A percentile compares a stretch with the other conserved stretches of the same genome.
Evolutionary conservation across 306 rosid species (phyloP).

Genomic region (Quercus aquifolioides): DNA sequence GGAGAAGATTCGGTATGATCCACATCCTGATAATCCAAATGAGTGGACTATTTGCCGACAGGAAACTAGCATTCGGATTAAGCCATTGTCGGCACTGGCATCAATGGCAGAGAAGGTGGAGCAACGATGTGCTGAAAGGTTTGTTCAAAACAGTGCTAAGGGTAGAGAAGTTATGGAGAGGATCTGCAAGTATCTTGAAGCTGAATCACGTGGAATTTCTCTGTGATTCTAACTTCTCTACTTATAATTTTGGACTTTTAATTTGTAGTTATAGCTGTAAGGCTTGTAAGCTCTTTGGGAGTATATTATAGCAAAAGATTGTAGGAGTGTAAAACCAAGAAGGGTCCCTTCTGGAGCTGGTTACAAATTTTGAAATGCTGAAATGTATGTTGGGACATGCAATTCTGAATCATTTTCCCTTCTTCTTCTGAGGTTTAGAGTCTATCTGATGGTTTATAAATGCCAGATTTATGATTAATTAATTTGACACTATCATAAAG

Average conservation of each 20-base stretch:
- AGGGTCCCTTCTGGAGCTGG: background rate
- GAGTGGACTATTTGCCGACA: constrained; percentile 82
- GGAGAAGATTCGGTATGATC: constrained; percentile 69
- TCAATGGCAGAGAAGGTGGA: constrained; percentile 92
- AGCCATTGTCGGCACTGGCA: constrained; percentile 85
- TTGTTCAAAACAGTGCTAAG: constrained; percentile 80
- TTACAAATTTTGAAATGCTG: background rate
- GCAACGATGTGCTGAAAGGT: constrained; percentile 80
- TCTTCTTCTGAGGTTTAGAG: background rate
- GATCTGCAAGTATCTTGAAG: constrained; percentile 87
- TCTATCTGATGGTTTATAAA: background rate
- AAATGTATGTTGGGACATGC: background rate
- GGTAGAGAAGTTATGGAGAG: constrained; percentile 97
- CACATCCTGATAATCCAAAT: constrained; percentile 61
- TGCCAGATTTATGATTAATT: background rate
- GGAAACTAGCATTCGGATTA: constrained; percentile 72
- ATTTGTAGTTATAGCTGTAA: background rate
- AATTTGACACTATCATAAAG: background rate
- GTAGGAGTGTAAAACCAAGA: background rate
- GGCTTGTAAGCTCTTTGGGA: background rate
- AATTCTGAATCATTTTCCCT: background rate
- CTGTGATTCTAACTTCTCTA: constrained; percentile 32
- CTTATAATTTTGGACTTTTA: background rate
- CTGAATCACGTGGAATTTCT: constrained; percentile 60
- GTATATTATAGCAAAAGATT: background rate